Evolutionary conservation across 371 early-diverging fungal species (phyloP).

Genomic region (Mucor plumbeus): DNA sequence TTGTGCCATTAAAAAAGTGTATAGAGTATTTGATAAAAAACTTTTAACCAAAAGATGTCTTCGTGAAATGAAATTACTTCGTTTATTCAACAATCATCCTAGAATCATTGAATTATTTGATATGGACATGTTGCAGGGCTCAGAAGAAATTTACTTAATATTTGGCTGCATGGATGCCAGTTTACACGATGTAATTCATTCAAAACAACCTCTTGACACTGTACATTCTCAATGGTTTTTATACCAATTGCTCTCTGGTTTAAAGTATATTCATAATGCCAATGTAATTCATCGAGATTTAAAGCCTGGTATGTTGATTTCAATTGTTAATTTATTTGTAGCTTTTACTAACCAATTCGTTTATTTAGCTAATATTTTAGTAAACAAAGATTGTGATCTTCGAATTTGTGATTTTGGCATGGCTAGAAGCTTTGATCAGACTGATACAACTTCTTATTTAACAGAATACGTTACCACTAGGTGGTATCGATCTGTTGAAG

Average conservation of each 20-base stretch:
- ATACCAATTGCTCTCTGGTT: slow-evolving; percentile 83
- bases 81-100: slow-evolving; percentile 69
- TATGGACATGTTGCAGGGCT: slow-evolving; percentile 63
- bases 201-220: slow-evolving; percentile 81
- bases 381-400: slow-evolving; percentile 14
- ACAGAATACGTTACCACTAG: slow-evolving; percentile 88
- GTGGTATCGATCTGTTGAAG: slow-evolving; percentile 95
- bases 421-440: slow-evolving; percentile 70
- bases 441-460: slow-evolving; percentile 65
- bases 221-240: slow-evolving; percentile 88
- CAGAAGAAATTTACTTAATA: slow-evolving; percentile 56
- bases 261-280: slow-evolving; percentile 89
- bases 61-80: slow-evolving; percentile 73
- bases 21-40: slow-evolving; percentile 58
- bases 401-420: slow-evolving; percentile 82
- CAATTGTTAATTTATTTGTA: neutral
- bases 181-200: slow-evolving; percentile 86
- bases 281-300: slow-evolving; percentile 89
- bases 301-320: slow-evolving; percentile 63
- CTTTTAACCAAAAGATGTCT: slow-evolving; percentile 69
- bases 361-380: slow-evolving; percentile 19
- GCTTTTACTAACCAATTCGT: neutral
- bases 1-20: slow-evolving; percentile 22
- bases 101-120: slow-evolving; percentile 73
- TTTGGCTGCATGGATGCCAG: slow-evolving; percentile 90